Evolutionary conservation across 176 grass and related monocot genomes (phyloP).

Genomic region (Oryza meyeriana): DNA sequence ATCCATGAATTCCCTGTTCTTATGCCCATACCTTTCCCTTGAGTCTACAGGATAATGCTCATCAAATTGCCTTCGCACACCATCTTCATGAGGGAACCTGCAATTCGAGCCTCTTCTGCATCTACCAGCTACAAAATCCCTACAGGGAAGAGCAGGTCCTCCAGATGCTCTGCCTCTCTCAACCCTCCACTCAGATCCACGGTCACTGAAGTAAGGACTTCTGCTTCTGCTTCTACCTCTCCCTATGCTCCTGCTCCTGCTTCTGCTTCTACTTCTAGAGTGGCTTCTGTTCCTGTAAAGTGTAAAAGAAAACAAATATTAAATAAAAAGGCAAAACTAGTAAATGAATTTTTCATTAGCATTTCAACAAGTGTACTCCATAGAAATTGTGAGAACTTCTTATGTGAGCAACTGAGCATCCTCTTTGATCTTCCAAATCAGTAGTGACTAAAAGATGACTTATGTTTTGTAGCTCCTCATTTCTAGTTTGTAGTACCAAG

Average conservation of each 20-base stretch:
- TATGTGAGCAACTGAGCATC: not conserved
- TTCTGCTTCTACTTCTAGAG: slow-evolving; percentile 54
- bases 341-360: slow-evolving; percentile 17
- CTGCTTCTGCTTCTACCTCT: slow-evolving; percentile 59
- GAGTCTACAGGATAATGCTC: slow-evolving; percentile 43
- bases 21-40: slow-evolving; percentile 51
- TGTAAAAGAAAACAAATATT: slow-evolving; percentile 29
- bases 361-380: slow-evolving; percentile 20
- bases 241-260: slow-evolving; percentile 40
- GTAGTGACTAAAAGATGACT: slow-evolving; percentile 8
- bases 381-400: slow-evolving; percentile 9
- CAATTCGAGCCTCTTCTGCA: slow-evolving; percentile 82
- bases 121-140: slow-evolving; percentile 81
- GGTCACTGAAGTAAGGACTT: slow-evolving; percentile 65
- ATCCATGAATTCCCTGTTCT: slow-evolving; percentile 57
- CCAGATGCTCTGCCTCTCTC: slow-evolving; percentile 58
- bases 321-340: slow-evolving; percentile 22
- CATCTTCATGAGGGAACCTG: slow-evolving; percentile 83
- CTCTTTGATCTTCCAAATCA: slow-evolving; percentile 12
- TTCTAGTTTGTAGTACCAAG: not conserved
- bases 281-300: slow-evolving; percentile 50
- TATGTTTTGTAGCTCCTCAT: not conserved
- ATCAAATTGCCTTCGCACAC: slow-evolving; percentile 44
- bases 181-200: slow-evolving; percentile 53
- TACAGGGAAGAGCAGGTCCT: slow-evolving; percentile 52